Base-by-base conservation (phyloP, 345 rosid genomes). In the Mallotus nudiflorus region DNA sequence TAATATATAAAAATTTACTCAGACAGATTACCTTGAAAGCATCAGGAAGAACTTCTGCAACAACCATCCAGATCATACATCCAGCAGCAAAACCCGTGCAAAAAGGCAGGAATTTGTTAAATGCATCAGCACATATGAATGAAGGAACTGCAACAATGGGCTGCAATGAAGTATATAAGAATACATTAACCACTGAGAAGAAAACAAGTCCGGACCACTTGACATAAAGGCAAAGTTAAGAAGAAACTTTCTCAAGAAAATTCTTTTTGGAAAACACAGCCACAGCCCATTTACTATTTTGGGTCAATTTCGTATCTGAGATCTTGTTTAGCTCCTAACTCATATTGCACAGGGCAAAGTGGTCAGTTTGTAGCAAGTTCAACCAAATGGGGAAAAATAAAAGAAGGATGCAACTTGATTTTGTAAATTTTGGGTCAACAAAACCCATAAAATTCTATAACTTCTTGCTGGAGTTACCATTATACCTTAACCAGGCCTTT, bases 81-180 rank as follows among this genome's bases (percentile, higher is more conserved):
- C 98, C 99, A 75, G 98, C 99, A 64, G 99, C 99, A 83, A 96
- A 96, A 66, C 99, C 99, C 50, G 99, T 92, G 70, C 99, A 96
- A 77, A 96, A 96, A 55, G 99, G 99, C 63, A 92, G 84, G 81
- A 96, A 81, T 73, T 92, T 96, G 86, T 81, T 89, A 71, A 96
- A 96, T 50, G 96, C 91, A 87, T 89, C 99, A 33, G 99, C 99
- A 57, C 99, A 96, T 44, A 96, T 86, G 71, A 96, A 96, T 13
- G 98, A 89, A 69, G 99, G 99, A 82, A 96, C 98, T 29, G 97
- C 99, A 27, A 96, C 96, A 20, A 92, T 75, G 76, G 99, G 99
- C 98, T 92, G 92, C 77, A 71, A 69, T 13, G 29, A 76, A 64
- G 10, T 54, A 55, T 57, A 40, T 37, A 46, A 65, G 2, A 42